These are phyloP conservation scores for Babjeviella inositovora DNA, from an alignment of 805 yeast genomes.

Conservation along the genomic window DNA sequence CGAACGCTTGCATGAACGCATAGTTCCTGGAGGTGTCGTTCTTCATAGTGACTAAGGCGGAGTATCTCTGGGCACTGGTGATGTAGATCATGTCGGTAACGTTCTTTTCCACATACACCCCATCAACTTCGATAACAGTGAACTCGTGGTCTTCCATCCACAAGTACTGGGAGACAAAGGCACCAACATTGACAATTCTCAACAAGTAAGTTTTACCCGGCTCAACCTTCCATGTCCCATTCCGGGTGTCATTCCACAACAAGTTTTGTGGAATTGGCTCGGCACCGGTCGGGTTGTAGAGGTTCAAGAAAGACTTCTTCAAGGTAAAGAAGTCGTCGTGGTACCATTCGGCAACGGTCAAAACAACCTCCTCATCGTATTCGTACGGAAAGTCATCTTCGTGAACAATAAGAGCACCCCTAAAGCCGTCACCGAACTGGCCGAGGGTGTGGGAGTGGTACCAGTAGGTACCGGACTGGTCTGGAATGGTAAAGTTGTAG, in stretches of 20 bases:
- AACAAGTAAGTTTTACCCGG: conserved; percentile 78
- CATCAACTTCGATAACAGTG: conserved; percentile 85
- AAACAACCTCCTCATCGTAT: conserved; percentile 63
- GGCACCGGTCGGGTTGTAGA: conserved; percentile 92
- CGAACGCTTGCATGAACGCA: conserved; percentile 73
- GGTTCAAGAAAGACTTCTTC: conserved; percentile 38
- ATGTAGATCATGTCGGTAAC: conserved; percentile 59
- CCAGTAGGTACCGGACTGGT: conserved; percentile 89
- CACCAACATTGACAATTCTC: conserved; percentile 75
- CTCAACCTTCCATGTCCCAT: conserved; percentile 61
- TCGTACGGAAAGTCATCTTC: conserved; percentile 54
- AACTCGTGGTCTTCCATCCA: conserved; percentile 81
- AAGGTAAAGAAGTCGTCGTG: conserved; percentile 42
- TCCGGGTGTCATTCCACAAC: conserved; percentile 69
- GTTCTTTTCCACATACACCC: conserved; percentile 67
- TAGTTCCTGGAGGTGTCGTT: conserved; percentile 42
- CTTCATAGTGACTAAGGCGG: conserved; percentile 65
- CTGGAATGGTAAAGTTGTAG: conserved; percentile 78
- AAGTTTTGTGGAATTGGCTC: conserved; percentile 87
- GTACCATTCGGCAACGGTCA: conserved; percentile 81
- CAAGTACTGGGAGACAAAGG: conserved; percentile 81
- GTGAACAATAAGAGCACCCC: conserved; percentile 65
- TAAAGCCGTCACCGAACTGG: conserved; percentile 89
- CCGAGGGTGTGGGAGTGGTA: conserved; percentile 89
- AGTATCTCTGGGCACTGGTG: conserved; percentile 86